phyloP scores from a whole-genome alignment of 139 green algal species.

The Eudorina sp. region DNA sequence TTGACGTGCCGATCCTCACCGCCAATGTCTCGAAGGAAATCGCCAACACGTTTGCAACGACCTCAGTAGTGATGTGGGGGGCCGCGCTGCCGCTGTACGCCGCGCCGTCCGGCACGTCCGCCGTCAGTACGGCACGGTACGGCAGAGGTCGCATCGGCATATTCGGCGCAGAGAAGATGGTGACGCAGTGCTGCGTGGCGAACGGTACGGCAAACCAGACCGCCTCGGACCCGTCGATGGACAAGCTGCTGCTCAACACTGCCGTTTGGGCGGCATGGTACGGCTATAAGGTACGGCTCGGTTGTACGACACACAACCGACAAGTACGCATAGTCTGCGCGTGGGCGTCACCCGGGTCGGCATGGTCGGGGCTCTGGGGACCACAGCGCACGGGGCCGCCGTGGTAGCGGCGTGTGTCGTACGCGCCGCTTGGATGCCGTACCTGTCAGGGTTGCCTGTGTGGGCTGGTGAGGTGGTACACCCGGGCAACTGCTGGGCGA shows the following conservation, averaged over 20 bases:
- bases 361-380: too few species aligned
- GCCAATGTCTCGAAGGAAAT: background rate
- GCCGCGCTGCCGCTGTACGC: background rate
- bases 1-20: background rate
- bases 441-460: too few species aligned
- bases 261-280: background rate
- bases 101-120: background rate
- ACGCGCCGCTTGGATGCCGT: background rate
- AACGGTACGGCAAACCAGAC: background rate
- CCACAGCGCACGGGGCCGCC: too few species aligned
- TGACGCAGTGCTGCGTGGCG: background rate
- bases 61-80: background rate
- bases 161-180: background rate
- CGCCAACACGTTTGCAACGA: background rate
- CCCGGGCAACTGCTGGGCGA: background rate
- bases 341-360: too few species aligned
- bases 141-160: background rate
- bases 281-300: conserved; percentile 10
- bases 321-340: too few species aligned
- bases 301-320: too few species aligned
- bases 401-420: background rate
- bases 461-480: too few species aligned
- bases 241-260: background rate
- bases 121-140: background rate
- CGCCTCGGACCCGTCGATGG: background rate